A percentile compares a stretch with the other conserved stretches of the same genome.
These are phyloP conservation scores for Tarenaya hassleriana DNA, from an alignment of 345 rosid species.

Conservation along the genomic window DNA sequence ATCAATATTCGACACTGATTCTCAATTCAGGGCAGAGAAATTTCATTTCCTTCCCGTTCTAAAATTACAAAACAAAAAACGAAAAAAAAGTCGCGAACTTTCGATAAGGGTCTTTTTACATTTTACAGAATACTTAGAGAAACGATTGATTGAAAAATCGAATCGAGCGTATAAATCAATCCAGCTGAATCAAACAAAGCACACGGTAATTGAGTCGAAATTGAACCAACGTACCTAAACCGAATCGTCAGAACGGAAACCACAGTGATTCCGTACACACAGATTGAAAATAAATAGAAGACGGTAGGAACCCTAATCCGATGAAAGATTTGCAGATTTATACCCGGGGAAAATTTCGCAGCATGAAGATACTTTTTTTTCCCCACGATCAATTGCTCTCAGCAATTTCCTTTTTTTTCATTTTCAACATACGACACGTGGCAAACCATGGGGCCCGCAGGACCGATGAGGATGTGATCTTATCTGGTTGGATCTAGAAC, in stretches of 20 bases:
- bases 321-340: conserved; percentile 33
- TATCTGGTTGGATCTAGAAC: no score
- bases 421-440: no score
- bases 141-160: conserved; percentile 10
- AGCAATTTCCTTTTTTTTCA: not conserved
- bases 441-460: no score
- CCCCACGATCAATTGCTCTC: not conserved
- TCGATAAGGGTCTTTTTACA: conserved; percentile 4
- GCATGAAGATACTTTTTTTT: not conserved
- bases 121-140: not conserved
- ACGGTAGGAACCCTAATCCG: conserved; percentile 36
- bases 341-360: conserved; percentile 25
- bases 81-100: no score
- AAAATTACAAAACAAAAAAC: no score
- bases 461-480: no score
- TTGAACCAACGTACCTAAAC: conserved; percentile 37
- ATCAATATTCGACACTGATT: conserved; percentile 10
- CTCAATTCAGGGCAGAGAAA: not conserved
- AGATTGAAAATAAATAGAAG: conserved; percentile 24
- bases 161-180: not conserved
- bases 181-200: conserved; percentile 8
- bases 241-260: conserved; percentile 7
- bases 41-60: not conserved
- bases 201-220: conserved; percentile 1
- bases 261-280: conserved; percentile 28